Conservation (phyloP, 108 stramenopile species). For the Craspedostauros australis region DNA sequence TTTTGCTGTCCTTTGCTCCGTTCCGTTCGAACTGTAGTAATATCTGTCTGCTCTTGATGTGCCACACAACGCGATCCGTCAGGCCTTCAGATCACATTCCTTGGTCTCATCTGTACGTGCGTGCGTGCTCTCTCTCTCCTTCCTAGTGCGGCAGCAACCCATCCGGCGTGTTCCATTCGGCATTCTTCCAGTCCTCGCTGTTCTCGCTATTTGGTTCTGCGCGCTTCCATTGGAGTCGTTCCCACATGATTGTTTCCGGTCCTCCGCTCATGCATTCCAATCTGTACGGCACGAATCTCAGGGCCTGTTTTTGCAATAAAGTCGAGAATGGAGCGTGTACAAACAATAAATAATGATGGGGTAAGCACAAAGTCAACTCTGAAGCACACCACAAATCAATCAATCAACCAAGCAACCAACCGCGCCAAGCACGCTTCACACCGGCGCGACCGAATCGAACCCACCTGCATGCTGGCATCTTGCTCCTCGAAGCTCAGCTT, state of each 20-base stretch:
- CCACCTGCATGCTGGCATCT: conserved; percentile 23
- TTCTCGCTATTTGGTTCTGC: background rate
- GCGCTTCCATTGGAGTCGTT: conserved; percentile 50
- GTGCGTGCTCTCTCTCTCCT: too few species aligned
- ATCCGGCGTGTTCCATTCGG: conserved; percentile 15
- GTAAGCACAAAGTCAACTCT: background rate
- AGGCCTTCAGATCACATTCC: too few species aligned
- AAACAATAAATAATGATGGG: background rate
- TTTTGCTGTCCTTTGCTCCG: too few species aligned
- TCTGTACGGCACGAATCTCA: conserved; percentile 36
- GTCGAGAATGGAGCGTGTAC: background rate
- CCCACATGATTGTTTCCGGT: conserved; percentile 49
- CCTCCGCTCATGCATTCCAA: conserved; percentile 50
- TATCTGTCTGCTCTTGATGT: too few species aligned
- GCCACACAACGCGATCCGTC: too few species aligned
- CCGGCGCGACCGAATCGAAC: background rate
- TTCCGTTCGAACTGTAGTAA: too few species aligned
- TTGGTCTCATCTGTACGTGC: too few species aligned
- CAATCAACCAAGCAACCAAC: background rate
- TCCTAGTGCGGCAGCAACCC: conserved; percentile 16
- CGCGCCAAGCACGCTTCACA: too few species aligned
- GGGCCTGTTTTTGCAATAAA: conserved; percentile 7
- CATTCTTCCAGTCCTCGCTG: too few species aligned
- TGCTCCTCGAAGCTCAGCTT: conserved; percentile 32
- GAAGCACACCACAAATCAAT: background rate